phyloP scores from a whole-genome alignment of 257 asterid species.

The Penstemon barbatus region DNA sequence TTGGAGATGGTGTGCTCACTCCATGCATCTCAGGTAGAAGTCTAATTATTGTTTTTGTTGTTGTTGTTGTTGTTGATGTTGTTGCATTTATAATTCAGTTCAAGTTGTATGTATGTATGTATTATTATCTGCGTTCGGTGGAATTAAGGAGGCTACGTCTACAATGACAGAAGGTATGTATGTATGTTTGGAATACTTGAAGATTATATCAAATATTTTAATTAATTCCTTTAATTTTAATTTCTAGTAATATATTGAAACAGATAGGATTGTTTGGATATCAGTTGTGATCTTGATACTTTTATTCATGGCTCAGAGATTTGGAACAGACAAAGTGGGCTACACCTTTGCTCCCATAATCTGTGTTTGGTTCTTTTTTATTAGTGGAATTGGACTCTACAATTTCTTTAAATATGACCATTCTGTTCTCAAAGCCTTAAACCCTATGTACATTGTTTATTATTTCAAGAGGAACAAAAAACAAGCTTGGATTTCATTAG shows the following conservation, averaged over 20 bases:
- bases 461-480: slow-evolving; percentile 51
- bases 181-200: not conserved
- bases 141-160: slow-evolving; percentile 44
- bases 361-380: slow-evolving; percentile 48
- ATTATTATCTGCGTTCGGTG: slow-evolving; percentile 65
- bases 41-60: not conserved
- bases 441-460: slow-evolving; percentile 45
- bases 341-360: slow-evolving; percentile 61
- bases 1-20: slow-evolving; percentile 82
- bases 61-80: not conserved
- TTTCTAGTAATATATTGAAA: not conserved
- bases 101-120: not conserved
- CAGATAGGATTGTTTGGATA: slow-evolving; percentile 47
- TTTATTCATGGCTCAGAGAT: slow-evolving; percentile 49
- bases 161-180: slow-evolving; percentile 40
- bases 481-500: slow-evolving; percentile 63
- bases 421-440: slow-evolving; percentile 44
- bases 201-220: no score
- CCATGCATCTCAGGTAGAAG: slow-evolving; percentile 76
- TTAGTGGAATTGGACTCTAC: slow-evolving; percentile 50
- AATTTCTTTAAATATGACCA: slow-evolving; percentile 56
- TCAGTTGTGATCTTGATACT: slow-evolving; percentile 51
- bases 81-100: no score
- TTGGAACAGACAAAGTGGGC: slow-evolving; percentile 71
- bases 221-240: not conserved